Percentiles rank a stretch among this genome's conserved stretches.
These are phyloP conservation scores for Pseudogymnoascus verrucosus DNA, from an alignment of 2,329 filamentous ascomycete species.

Conservation along the genomic window DNA sequence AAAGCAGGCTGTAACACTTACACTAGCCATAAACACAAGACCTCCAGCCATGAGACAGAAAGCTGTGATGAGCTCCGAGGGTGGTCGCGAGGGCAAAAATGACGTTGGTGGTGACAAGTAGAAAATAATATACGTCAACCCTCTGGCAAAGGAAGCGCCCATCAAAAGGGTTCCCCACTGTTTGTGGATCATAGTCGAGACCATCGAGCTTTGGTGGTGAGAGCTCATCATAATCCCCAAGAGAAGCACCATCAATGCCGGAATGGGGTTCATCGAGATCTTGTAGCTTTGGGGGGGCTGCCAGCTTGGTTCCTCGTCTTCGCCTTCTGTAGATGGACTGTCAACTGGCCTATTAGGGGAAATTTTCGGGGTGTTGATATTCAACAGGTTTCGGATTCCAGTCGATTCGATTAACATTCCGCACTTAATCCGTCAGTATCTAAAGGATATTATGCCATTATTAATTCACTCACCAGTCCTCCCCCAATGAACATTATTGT, in stretches of 20 bases:
- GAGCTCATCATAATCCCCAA: conserved; percentile 93
- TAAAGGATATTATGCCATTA: not conserved
- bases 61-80: conserved; percentile 77
- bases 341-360: conserved; percentile 29
- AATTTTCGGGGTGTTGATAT: conserved; percentile 31
- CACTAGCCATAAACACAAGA: conserved; percentile 85
- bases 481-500: conserved; percentile 91
- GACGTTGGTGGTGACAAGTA: conserved; percentile 77
- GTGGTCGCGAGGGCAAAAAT: conserved; percentile 72
- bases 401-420: conserved; percentile 81
- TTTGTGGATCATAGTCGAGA: conserved; percentile 84
- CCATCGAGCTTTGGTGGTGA: conserved; percentile 66
- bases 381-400: conserved; percentile 58
- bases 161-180: conserved; percentile 87
- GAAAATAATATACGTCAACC: conserved; percentile 68
- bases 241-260: conserved; percentile 75
- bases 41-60: conserved; percentile 87
- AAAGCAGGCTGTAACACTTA: conserved; percentile 37
- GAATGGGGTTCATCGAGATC: conserved; percentile 80
- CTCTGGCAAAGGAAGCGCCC: conserved; percentile 70
- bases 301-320: conserved; percentile 42
- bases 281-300: conserved; percentile 58
- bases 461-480: conserved; percentile 56
- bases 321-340: conserved; percentile 24
- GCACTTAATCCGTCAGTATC: conserved; percentile 38